Base-by-base conservation (phyloP, 192 early-diverging fungal species). In the Rhizoclosmatium sp. region DNA sequence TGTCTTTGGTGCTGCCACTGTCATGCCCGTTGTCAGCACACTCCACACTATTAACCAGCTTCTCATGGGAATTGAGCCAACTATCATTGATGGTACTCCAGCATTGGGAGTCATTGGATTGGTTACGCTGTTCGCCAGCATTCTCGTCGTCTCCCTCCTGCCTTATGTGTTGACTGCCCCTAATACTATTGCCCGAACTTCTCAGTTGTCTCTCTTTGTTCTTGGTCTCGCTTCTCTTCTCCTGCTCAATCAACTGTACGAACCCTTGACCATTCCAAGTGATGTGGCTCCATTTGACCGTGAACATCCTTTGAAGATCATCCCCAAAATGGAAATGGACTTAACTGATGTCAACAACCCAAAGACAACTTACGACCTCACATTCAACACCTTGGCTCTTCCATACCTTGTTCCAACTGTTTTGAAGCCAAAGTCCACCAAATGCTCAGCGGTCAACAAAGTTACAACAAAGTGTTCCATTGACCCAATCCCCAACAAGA, bases 11-110 rank as follows among this genome's bases (percentile, higher is more conserved):
- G 51, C 51, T 12, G 51, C 51, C 51, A 54, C 16, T 54, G 51
- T 54, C 16, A 12, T 54, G 51, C 51, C 51, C 16, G 51, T 16
- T 54, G 51, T 54, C 51, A 54, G 51, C 51, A 54, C 16, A 12
- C 5, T 54, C 16, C 51, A 54, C 10, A 16, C 62, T 65, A 5
- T 65, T 65, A 7, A 65, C 62, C 21, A 23, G 23, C 21, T 65
- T 5, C 21, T 65, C 9, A 10, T 65, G 62, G 23, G 62, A 5
- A 23, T 72, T 14, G 49, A 72, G 48, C 70, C 70, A 16, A 72
- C 70, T 51, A 31, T 72, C 21, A 14, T 39, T 2, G 70, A 72
- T 45, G 70, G 70, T 48, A 72, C 70, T 59, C 70, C 70, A 21
- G 58, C 70, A 9, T 14, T 72, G 45, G 70, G 49, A 31, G 47